Evolutionary conservation across 352 stramenopile genomes (phyloP).

Genomic region (Pythium aquatile): DNA sequence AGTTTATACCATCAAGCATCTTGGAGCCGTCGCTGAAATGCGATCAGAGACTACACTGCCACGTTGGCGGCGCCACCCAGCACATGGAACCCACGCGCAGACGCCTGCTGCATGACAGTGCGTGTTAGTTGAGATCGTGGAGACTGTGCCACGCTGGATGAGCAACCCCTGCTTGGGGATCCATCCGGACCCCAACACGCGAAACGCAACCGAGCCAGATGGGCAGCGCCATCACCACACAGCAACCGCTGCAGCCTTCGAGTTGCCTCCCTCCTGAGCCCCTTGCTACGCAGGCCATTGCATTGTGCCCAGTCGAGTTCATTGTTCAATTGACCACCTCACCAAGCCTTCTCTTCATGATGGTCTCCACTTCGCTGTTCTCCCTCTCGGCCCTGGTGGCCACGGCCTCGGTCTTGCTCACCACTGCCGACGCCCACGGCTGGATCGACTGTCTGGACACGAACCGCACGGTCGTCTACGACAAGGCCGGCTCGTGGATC

Average conservation of each 20-base stretch:
- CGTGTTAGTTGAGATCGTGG: not conserved
- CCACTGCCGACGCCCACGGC: slow-evolving; percentile 11
- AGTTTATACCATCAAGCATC: not conserved
- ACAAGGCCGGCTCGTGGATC: slow-evolving; percentile 33
- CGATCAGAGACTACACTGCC: not conserved
- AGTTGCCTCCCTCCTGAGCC: too few species aligned
- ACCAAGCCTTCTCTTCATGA: not conserved
- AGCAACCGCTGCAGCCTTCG: not conserved
- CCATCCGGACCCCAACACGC: slow-evolving; percentile 3
- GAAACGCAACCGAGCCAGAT: not conserved
- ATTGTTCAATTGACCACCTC: not conserved
- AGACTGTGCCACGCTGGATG: not conserved
- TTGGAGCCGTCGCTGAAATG: too few species aligned
- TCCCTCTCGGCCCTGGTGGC: not conserved
- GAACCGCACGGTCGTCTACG: slow-evolving; percentile 32
- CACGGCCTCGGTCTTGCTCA: not conserved
- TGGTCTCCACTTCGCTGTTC: not conserved
- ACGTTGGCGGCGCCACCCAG: not conserved
- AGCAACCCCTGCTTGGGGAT: not conserved
- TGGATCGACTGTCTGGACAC: slow-evolving; percentile 48
- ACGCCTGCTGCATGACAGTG: not conserved
- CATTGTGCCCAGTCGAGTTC: not conserved
- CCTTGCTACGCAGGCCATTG: too few species aligned
- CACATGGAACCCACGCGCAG: not conserved
- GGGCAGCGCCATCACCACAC: slow-evolving; percentile 2